phyloP scores from a whole-genome alignment of 1,139 yeast genomes.

The Pichia sp. region DNA sequence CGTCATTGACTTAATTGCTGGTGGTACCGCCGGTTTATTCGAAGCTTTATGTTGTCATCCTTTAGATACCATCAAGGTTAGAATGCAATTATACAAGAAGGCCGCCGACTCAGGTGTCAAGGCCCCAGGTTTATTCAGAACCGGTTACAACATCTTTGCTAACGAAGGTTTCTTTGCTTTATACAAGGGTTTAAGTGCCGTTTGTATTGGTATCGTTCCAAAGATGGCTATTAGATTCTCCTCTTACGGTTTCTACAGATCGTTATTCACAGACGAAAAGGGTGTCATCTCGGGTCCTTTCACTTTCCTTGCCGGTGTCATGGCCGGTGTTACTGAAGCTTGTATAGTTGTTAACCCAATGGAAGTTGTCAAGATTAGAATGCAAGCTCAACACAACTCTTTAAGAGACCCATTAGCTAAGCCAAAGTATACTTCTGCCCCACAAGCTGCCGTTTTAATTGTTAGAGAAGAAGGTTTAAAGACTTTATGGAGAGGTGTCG shows the following conservation, averaged over 20 bases:
- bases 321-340: slow-evolving; percentile 98
- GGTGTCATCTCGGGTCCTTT: slow-evolving; percentile 70
- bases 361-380: slow-evolving; percentile 94
- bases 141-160: slow-evolving; percentile 75
- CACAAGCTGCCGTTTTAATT: slow-evolving; percentile 84
- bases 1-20: slow-evolving; percentile 83
- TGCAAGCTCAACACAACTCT: slow-evolving; percentile 89
- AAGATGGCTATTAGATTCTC: slow-evolving; percentile 98
- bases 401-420: slow-evolving; percentile 71
- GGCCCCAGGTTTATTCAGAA: slow-evolving; percentile 81
- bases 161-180: slow-evolving; percentile 85
- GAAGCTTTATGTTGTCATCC: slow-evolving; percentile 98
- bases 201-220: slow-evolving; percentile 95
- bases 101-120: slow-evolving; percentile 43
- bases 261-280: slow-evolving; percentile 56
- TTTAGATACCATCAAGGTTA: slow-evolving; percentile 89
- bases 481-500: slow-evolving; percentile 91
- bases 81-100: slow-evolving; percentile 86
- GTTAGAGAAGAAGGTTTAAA: slow-evolving; percentile 88
- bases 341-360: slow-evolving; percentile 93
- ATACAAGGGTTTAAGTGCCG: slow-evolving; percentile 97
- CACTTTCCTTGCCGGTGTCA: slow-evolving; percentile 91
- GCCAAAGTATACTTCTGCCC: slow-evolving; percentile 91
- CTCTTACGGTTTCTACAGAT: slow-evolving; percentile 86
- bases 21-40: slow-evolving; percentile 96